A percentile compares a stretch with the other conserved stretches of the same genome.
phyloP scores from a whole-genome alignment of 345 rosid species.

The Melastoma malabathricum region DNA sequence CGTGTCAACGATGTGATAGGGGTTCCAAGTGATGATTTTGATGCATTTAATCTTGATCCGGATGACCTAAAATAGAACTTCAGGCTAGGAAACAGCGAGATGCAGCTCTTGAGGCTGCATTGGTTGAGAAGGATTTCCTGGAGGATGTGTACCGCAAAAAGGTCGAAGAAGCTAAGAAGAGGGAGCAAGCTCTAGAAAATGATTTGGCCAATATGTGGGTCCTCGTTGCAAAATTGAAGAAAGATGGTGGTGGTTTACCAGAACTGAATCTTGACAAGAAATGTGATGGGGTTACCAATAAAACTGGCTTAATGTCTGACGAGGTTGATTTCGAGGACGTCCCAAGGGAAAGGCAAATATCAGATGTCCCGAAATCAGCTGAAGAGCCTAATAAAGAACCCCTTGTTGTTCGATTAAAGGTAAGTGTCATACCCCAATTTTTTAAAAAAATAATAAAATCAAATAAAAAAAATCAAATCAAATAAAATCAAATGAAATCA shows the following conservation, averaged over 20 bases:
- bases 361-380: conserved; percentile 29
- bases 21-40: conserved; percentile 46
- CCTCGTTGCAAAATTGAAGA: conserved; percentile 95
- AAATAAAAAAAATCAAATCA: too few species aligned
- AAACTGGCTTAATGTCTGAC: conserved; percentile 22
- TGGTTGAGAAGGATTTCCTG: conserved; percentile 71
- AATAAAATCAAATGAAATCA: too few species aligned
- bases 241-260: conserved; percentile 46
- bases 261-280: conserved; percentile 37
- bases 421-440: too few species aligned
- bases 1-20: conserved; percentile 41
- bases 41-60: conserved; percentile 66
- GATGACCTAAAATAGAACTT: conserved; percentile 75
- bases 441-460: too few species aligned
- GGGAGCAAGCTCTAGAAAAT: conserved; percentile 88
- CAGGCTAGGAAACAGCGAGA: conserved; percentile 88
- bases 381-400: conserved; percentile 69
- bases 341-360: conserved; percentile 42
- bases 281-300: conserved; percentile 15
- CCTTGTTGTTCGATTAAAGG: conserved; percentile 90
- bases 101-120: conserved; percentile 69
- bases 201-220: conserved; percentile 99
- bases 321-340: conserved; percentile 22
- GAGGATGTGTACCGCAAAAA: conserved; percentile 78
- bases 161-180: conserved; percentile 72